Evolutionary conservation across 2,329 filamentous ascomycete species (phyloP), one percentile per base, ranked within the genome.

Genomic region (Plenodomus biglobosus): DNA sequence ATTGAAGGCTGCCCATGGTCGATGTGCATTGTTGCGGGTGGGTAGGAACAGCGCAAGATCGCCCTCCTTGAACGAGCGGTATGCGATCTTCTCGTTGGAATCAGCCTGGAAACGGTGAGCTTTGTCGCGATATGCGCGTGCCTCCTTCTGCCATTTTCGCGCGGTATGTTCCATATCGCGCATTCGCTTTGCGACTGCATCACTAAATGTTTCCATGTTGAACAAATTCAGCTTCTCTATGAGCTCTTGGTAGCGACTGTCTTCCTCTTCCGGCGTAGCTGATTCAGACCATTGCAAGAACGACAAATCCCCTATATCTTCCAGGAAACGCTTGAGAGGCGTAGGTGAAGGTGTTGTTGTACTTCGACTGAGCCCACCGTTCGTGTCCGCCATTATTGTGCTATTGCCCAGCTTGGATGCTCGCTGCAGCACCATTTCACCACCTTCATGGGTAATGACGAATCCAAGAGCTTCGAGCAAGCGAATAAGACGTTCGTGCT

Each of bases 1-100:
- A 64, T 99, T 99, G 80, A 99, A 99, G 0, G 94, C 94, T 4
- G 94, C 94, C 94, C 94, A 99, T 0, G 94, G 92, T 15, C 92
- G 88, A 3, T 91, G 94, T 32, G 88, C 89, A 73, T 97, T 92
- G 68, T 96, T 97, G 30, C 92, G 82, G 0, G 94, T 99, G 0
- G 94, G 94, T 35, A 99, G 76, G 76, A 99, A 99, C 2, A 99
- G 75, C 11, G 92, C 94, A 13, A 99, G 80, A 66, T 99, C 94
- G 7, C 94, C 92, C 71, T 96, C 92, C 67, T 96, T 97, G 77
- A 99, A 99, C 42, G 92, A 86, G 52, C 87, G 87, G 69, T 94
- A 96, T 2, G 94, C 92, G 66, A 99, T 96, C 77, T 97, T 97
- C 59, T 96, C 90, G 62, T 96, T 90, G 0, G 90, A 85, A 64